Percentiles rank a stretch among this genome's conserved stretches.
Conservation (phyloP, 371 early-diverging fungal species). For the Mortierella sp. region DNA sequence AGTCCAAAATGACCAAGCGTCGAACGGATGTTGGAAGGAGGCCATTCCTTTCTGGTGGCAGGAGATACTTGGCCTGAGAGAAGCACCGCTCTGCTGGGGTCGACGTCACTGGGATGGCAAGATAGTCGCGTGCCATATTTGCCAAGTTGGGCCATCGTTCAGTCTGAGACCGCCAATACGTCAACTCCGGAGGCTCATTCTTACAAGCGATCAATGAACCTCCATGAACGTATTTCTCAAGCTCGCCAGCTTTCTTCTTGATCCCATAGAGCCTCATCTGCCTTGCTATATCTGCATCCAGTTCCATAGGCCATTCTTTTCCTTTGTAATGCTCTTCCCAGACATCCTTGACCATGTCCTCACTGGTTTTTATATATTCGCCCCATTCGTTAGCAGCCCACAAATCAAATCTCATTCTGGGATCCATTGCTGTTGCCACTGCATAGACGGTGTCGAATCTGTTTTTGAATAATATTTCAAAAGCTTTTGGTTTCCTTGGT, state of each 20-base stretch:
- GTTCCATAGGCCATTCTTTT: not conserved
- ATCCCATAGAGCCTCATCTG: slow-evolving; percentile 23
- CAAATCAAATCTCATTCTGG: not conserved
- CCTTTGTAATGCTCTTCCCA: not conserved
- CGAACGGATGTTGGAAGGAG: not conserved
- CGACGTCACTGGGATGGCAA: slow-evolving; percentile 19
- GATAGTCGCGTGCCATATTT: slow-evolving; percentile 10
- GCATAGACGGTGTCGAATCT: slow-evolving; percentile 18
- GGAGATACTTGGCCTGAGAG: slow-evolving; percentile 11
- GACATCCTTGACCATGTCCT: not conserved
- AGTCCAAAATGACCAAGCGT: not conserved
- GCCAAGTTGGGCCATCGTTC: slow-evolving; percentile 10
- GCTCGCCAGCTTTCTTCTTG: slow-evolving; percentile 13
- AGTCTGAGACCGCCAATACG: slow-evolving; percentile 16
- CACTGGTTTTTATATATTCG: not conserved
- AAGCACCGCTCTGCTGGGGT: slow-evolving; percentile 19
- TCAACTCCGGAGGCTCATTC: not conserved
- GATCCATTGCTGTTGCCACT: slow-evolving; percentile 38
- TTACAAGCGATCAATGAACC: no score
- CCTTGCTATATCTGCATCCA: not conserved
- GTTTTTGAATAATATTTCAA: slow-evolving; percentile 21
- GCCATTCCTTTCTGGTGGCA: slow-evolving; percentile 11
- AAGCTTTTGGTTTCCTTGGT: slow-evolving; percentile 5
- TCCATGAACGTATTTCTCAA: slow-evolving; percentile 3
- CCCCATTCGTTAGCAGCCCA: not conserved